These are phyloP conservation scores for Pseudogymnoascus sp. DNA, from an alignment of 2,329 filamentous ascomycete genomes.

Conservation along the genomic window DNA sequence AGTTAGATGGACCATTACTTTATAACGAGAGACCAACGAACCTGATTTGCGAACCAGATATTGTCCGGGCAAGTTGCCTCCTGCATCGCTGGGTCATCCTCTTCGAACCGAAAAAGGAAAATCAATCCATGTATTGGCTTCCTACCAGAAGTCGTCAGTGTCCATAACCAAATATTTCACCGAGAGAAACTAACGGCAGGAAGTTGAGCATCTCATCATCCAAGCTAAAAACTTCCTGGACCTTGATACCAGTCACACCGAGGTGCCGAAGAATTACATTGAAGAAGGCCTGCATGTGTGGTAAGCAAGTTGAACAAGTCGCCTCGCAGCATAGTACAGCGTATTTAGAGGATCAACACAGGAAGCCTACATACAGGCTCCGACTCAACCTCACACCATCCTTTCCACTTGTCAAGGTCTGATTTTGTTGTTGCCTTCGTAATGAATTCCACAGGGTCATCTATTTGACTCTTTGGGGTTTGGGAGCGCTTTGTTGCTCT, in stretches of 20 bases:
- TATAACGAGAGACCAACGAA: constrained; percentile 28
- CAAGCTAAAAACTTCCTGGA: constrained; percentile 68
- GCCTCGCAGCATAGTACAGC: not conserved
- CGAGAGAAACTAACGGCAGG: constrained; percentile 45
- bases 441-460: constrained; percentile 16
- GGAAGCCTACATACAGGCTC: constrained; percentile 56
- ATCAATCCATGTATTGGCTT: constrained; percentile 78
- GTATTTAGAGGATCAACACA: not conserved
- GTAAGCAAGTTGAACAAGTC: constrained; percentile 13
- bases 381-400: constrained; percentile 80
- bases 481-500: not conserved
- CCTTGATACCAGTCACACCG: constrained; percentile 63
- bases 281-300: constrained; percentile 59
- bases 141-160: constrained; percentile 32
- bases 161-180: not conserved
- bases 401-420: constrained; percentile 55
- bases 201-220: constrained; percentile 56
- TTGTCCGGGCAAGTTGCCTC: constrained; percentile 49
- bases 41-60: constrained; percentile 94
- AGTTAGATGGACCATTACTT: not conserved
- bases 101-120: constrained; percentile 69
- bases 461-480: not conserved
- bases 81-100: constrained; percentile 42
- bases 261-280: constrained; percentile 74
- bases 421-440: constrained; percentile 39